Evolutionary conservation across 805 yeast species (phyloP), one percentile per base, ranked within the genome.

Genomic region (Cyberlindnera subsufficiens): DNA sequence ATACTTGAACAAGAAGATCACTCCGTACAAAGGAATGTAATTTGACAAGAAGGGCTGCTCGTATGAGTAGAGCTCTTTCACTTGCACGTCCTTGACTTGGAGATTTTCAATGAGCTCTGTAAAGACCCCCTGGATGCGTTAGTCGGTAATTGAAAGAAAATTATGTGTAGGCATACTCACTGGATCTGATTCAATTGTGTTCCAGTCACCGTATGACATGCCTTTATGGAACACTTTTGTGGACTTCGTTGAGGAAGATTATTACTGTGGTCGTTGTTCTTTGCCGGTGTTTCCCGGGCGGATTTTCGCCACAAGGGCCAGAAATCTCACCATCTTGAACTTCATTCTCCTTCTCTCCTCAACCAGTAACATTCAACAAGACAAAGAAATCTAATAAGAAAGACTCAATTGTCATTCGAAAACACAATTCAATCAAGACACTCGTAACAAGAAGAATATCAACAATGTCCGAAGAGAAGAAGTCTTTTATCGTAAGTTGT

Each of bases 171-270:
- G 7, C 17, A 27, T 16, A 42, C 52, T 17, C 29, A 48, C 80
- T 0, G 83, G 82, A 57, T 79, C 86, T 5, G 83, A 77, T 49
- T 78, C 84, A 32, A 79, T 77, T 1, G 83, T 77, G 52, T 77
- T 78, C 86, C 86, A 79, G 9, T 54, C 54, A 32, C 52, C 48
- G n/a, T 47, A 27, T 4, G 53, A 44, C 52, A 48, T 47, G 11
- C 11, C 10, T 8, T 22, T 22, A 22, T 22, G 8, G 27, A n/a
- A n/a, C 10, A 22, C 11, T 22, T 9, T 9, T 22, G 27, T 22
- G 27, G 11, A 11, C 11, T 22, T 22, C 27, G 2, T 22, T 22
- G 11, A 20, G 11, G 8, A 11, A 22, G 27, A 9, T 22, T 11
- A 9, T 22, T 11, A 5, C 13, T 22, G 5, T 22, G 8, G 27